A percentile compares a stretch with the other conserved stretches of the same genome.
Evolutionary conservation across 257 asterid genomes (phyloP).

Genomic region (Solanum sejunctum): DNA sequence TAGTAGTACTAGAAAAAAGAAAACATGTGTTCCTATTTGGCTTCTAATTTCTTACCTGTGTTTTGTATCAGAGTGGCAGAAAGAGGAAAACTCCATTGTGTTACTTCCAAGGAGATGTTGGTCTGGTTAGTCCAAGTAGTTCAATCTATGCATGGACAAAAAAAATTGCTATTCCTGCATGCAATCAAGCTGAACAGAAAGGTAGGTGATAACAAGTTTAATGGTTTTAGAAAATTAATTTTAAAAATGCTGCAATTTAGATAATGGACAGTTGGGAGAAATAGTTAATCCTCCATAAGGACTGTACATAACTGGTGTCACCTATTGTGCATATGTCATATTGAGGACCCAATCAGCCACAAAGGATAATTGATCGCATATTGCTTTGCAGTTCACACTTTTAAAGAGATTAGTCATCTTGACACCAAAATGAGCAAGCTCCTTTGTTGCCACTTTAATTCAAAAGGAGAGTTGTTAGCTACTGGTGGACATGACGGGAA

Average conservation of each 20-base stretch:
- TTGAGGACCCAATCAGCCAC: background rate
- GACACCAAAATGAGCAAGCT: conserved; percentile 23
- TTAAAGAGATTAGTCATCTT: conserved; percentile 6
- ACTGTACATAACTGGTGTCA: background rate
- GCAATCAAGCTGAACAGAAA: background rate
- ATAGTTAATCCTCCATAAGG: background rate
- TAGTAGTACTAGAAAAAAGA: background rate
- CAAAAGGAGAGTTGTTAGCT: conserved; percentile 26
- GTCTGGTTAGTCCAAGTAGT: background rate
- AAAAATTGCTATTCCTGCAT: background rate
- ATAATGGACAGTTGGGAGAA: background rate
- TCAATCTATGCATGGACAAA: background rate
- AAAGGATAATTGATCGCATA: background rate
- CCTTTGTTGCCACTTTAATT: conserved; percentile 32
- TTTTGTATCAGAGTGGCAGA: background rate
- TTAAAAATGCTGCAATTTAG: background rate
- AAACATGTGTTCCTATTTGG: background rate
- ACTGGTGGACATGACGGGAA: conserved; percentile 43
- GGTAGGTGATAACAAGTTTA: conserved; percentile 14
- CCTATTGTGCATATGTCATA: background rate
- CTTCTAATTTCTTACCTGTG: background rate
- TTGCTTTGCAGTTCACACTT: conserved; percentile 19
- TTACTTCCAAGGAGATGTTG: background rate
- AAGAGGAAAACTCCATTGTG: background rate
- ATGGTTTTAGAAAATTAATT: background rate